Conservation (phyloP, 768 basidiomycete species). For the Mycena floridula region DNA sequence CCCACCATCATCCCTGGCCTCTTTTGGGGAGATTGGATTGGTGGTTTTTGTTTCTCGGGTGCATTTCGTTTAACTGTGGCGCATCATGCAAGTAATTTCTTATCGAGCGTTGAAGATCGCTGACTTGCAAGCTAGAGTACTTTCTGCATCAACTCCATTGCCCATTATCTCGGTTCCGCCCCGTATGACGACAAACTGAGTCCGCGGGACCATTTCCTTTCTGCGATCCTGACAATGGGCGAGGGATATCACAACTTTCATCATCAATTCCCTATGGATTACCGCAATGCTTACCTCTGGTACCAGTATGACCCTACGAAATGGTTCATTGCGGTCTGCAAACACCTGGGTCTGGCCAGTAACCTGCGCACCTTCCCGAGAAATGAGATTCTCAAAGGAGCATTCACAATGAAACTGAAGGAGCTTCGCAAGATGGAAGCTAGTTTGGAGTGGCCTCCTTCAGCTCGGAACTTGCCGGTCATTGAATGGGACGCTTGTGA, state of each 20-base stretch:
- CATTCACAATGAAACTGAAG: constrained; percentile 80
- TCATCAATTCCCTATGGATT: constrained; percentile 88
- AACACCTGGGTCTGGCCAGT: constrained; percentile 62
- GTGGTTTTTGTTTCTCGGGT: constrained; percentile 75
- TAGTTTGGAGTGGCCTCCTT: constrained; percentile 53
- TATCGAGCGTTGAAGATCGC: constrained; percentile 1
- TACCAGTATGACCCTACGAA: constrained; percentile 69
- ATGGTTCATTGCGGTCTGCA: constrained; percentile 73
- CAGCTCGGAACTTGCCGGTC: constrained; percentile 58
- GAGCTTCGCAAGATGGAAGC: constrained; percentile 60
- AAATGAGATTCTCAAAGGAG: constrained; percentile 82
- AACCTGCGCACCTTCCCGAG: constrained; percentile 82
- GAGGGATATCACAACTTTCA: constrained; percentile 74
- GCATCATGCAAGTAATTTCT: constrained; percentile 60
- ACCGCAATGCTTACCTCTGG: constrained; percentile 72
- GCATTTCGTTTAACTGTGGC: constrained; percentile 66
- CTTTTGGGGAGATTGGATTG: constrained; percentile 69
- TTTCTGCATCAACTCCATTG: constrained; percentile 86
- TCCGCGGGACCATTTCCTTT: constrained; percentile 74
- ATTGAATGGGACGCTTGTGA: constrained; percentile 78
- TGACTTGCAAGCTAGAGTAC: constrained; percentile 49
- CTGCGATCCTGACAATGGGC: constrained; percentile 69
- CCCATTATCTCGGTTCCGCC: constrained; percentile 76
- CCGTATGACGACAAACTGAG: constrained; percentile 79
- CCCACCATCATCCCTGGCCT: constrained; percentile 66